phyloP scores from a whole-genome alignment of 1,284 basidiomycete genomes.

The Ceratobasidium theobromae region DNA sequence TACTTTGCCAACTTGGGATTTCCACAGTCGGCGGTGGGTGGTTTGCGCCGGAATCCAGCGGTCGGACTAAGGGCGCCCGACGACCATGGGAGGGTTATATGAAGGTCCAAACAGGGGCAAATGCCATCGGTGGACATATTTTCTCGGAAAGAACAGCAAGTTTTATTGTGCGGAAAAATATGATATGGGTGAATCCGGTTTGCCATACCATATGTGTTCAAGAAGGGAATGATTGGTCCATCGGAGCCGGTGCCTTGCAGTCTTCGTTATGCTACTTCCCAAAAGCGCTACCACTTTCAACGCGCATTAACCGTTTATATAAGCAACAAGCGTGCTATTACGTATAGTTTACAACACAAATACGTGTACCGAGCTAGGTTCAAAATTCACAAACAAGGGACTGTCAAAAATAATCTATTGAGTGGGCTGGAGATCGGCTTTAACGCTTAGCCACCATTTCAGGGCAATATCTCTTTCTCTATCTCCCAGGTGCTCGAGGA shows the following conservation, averaged over 20 bases:
- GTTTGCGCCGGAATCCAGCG: not conserved
- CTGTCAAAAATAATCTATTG: not conserved
- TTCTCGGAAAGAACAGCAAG: not conserved
- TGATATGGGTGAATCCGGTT: constrained; percentile 2
- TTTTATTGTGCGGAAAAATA: not conserved
- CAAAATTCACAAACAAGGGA: not conserved
- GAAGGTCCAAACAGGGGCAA: not conserved
- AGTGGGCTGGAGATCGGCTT: not conserved
- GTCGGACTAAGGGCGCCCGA: not conserved
- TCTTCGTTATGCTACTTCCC: not conserved
- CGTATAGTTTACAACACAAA: not conserved
- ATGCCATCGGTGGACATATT: not conserved
- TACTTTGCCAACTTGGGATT: not conserved
- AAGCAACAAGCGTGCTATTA: not conserved
- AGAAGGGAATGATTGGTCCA: constrained; percentile 1
- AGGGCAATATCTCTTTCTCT: constrained; percentile 33
- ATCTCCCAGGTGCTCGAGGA: constrained; percentile 31
- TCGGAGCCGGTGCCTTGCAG: not conserved
- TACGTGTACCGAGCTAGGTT: not conserved
- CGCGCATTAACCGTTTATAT: not conserved
- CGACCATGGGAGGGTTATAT: too few relatives aligned
- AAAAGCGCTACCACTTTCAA: not conserved
- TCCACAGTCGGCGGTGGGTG: not conserved
- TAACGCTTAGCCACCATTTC: constrained; percentile 35
- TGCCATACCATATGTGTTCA: constrained; percentile 6